Evolutionary conservation across 1,139 yeast genomes (phyloP).

Genomic region (Taphrina communis): DNA sequence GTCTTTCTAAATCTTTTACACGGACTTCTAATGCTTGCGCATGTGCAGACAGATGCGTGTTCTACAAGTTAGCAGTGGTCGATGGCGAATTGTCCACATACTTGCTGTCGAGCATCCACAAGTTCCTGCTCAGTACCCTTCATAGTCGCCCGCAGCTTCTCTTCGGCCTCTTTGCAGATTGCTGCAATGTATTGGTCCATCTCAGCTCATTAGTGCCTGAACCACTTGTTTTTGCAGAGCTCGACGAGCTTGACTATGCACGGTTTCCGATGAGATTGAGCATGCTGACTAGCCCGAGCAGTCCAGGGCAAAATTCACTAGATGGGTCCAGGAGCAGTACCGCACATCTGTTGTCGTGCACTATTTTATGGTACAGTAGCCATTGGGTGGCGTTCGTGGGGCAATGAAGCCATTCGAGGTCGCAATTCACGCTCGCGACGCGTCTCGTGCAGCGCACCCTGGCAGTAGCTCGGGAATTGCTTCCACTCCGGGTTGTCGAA

Average conservation of each 20-base stretch:
- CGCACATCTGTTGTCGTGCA: no score
- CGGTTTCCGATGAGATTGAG: no score
- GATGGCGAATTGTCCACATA: not conserved
- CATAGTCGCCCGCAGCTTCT: conserved; percentile 2
- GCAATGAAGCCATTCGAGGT: not conserved
- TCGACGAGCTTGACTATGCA: not conserved
- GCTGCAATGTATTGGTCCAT: conserved; percentile 11
- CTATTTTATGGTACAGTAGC: not conserved
- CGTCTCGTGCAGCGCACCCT: not conserved
- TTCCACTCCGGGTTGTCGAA: no score
- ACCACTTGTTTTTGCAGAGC: not conserved
- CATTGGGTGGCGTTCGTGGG: conserved; percentile 8
- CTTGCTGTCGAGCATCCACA: not conserved
- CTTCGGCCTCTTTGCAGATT: conserved; percentile 19
- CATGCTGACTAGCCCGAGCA: no score
- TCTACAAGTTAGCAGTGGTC: not conserved
- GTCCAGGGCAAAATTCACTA: no score
- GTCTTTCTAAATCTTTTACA: not conserved
- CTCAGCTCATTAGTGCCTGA: not conserved
- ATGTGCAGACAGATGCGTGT: not conserved
- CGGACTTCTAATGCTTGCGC: not conserved
- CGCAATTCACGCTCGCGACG: not conserved
- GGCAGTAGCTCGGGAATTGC: no score
- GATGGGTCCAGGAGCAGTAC: no score
- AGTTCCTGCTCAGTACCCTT: not conserved